Evolutionary conservation across 441 rosid genomes (phyloP).

Genomic region (Theobroma grandiflorum): DNA sequence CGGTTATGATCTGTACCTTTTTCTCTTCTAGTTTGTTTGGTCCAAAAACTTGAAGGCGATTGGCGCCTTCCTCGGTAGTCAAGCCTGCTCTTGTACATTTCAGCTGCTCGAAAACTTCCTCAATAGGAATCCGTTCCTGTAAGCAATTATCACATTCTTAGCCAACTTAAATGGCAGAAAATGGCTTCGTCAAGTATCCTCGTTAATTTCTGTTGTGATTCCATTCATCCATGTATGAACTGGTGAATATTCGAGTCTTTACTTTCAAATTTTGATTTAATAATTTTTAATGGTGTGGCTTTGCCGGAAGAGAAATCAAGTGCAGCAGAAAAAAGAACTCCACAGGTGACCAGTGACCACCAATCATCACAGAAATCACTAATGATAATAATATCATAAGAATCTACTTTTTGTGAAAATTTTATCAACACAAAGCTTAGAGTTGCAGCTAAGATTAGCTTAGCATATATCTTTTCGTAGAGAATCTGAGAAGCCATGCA

Average conservation of each 20-base stretch:
- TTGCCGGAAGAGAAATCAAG: not conserved
- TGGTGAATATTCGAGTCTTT: not conserved
- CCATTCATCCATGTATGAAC: not conserved
- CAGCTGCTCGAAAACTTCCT: slow-evolving; percentile 89
- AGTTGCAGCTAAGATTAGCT: not conserved
- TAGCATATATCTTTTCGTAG: not conserved
- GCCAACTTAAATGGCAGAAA: slow-evolving; percentile 10
- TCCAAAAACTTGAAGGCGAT: slow-evolving; percentile 79
- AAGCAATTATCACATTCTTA: slow-evolving; percentile 10
- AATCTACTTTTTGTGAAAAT: not conserved
- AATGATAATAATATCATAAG: not conserved
- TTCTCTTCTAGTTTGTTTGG: slow-evolving; percentile 93
- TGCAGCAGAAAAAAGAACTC: slow-evolving; percentile 1
- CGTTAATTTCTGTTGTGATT: not conserved
- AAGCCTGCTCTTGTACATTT: slow-evolving; percentile 82
- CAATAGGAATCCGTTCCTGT: slow-evolving; percentile 82
- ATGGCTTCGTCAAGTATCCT: not conserved
- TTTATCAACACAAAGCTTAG: not conserved
- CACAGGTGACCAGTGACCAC: not conserved
- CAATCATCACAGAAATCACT: not conserved
- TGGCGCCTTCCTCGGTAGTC: slow-evolving; percentile 68
- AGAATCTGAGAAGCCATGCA: not conserved
- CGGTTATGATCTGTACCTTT: slow-evolving; percentile 50
- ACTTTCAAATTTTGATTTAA: slow-evolving; percentile 9
- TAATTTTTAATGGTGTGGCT: not conserved